Evolutionary conservation across 23 red algal genomes (phyloP).

Genomic region (Chondrus crispus): DNA sequence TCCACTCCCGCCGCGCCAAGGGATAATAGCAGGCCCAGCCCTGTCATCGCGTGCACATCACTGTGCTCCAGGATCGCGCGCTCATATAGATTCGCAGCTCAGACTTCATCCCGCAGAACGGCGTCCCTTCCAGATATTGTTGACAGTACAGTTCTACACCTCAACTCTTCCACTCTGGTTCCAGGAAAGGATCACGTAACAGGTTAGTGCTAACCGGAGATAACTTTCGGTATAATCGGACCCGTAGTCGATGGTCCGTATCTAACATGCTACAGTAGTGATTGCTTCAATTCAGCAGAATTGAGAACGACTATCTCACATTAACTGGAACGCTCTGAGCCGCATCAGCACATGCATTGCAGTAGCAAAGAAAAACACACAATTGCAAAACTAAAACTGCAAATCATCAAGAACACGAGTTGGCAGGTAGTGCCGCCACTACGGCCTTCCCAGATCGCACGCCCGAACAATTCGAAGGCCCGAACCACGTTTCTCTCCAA

Average conservation of each 20-base stretch:
- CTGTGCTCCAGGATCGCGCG: neutral
- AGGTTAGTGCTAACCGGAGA: too few relatives aligned
- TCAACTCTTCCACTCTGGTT: conserved; percentile 8
- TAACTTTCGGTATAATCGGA: too few relatives aligned
- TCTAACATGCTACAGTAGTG: too few relatives aligned
- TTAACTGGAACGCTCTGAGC: too few relatives aligned
- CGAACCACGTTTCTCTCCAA: neutral
- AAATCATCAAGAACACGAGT: too few relatives aligned
- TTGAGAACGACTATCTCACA: too few relatives aligned
- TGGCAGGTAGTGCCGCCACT: conserved; percentile 9
- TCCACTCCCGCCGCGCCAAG: neutral
- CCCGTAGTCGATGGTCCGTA: neutral
- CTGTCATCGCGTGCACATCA: conserved; percentile 7
- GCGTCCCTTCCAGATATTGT: neutral
- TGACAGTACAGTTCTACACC: too few relatives aligned
- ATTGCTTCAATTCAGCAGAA: too few relatives aligned
- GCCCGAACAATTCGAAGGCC: conserved; percentile 26
- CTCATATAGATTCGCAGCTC: conserved; percentile 1
- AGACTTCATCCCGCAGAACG: neutral
- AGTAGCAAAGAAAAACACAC: too few relatives aligned
- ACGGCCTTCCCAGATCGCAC: conserved; percentile 24
- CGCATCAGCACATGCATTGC: too few relatives aligned
- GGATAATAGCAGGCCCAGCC: neutral
- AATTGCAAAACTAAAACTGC: too few relatives aligned
- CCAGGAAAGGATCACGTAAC: neutral